Conservation (phyloP, 2,329 filamentous ascomycete genomes). For the Malbranchea cinnamomea region DNA sequence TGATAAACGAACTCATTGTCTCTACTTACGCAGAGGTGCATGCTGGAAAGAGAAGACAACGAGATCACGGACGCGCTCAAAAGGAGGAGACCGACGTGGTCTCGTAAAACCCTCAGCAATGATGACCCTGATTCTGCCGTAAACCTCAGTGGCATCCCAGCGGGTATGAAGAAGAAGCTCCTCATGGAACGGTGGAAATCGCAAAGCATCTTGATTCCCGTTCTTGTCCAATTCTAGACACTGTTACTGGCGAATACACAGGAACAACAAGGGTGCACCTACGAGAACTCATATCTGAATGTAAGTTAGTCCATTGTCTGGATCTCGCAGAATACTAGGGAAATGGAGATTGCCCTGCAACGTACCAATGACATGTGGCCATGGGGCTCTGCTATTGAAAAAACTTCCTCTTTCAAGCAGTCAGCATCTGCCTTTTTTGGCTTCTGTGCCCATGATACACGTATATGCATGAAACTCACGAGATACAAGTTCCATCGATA, state of each 20-base stretch:
- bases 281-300: constrained; percentile 23
- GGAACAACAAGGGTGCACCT: constrained; percentile 6
- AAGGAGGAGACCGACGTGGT: constrained; percentile 31
- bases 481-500: constrained; percentile 49
- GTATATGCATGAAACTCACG: too few species aligned
- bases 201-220: constrained; percentile 46
- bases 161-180: constrained; percentile 53
- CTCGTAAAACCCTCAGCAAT: constrained; percentile 58
- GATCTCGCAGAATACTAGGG: not conserved
- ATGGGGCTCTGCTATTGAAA: constrained; percentile 36
- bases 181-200: constrained; percentile 57
- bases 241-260: constrained; percentile 8
- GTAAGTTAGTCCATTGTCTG: constrained; percentile 5
- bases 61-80: constrained; percentile 56
- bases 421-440: too few species aligned
- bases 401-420: constrained; percentile 36
- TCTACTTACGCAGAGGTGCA: constrained; percentile 53
- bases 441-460: too few species aligned
- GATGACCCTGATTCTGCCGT: constrained; percentile 62
- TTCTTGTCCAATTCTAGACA: constrained; percentile 33
- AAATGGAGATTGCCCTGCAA: constrained; percentile 4
- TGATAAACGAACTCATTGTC: not conserved
- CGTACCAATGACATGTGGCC: constrained; percentile 40
- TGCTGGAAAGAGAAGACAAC: constrained; percentile 75
- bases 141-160: constrained; percentile 56